Evolutionary conservation across 1,284 basidiomycete genomes (phyloP), one percentile per base, ranked within the genome.

Genomic region (Porogramme epimiltina): DNA sequence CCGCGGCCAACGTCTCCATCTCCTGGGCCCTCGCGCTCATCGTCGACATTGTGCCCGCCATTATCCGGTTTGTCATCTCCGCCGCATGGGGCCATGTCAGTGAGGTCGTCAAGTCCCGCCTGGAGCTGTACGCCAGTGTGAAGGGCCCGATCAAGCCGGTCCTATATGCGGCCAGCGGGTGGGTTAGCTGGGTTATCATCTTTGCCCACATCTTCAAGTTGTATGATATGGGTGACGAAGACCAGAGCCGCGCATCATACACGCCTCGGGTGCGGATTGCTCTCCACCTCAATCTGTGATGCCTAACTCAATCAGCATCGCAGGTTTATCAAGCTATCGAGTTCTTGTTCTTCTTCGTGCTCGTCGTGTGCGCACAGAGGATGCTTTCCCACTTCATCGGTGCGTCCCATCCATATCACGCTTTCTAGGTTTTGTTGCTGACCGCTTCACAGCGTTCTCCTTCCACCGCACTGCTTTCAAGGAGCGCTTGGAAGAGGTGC

Each of bases 381-480:
- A 84, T 89, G 79, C 65, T 88, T 20, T 84, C 82, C 1, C 86
- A 87, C 63, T 75, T 78, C 37, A 79, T 89, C 42, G 75, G 76
- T 73, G 67, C 46, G 61, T n/a, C n/a, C n/a, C n/a, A 24, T 11
- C 5, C 16, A 9, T 23, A 11, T 2, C 10, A 23, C 24, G 10
- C 31, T 42, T 6, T 20, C 18, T 3, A 15, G 25, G n/a, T 19
- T 19, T 25, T 23, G 0, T 8, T 24, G 19, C 33, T 20, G 2
- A 45, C 26, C 16, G 13, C 19, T 13, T 9, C 26, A 6, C 31
- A 78, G 86, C 87, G 0, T 86, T 86, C 60, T 75, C 79, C 22
- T 93, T 93, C 71, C 90, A 93, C 65, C 79, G 76, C 41, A 85
- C 81, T 8, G 90, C 90, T 13, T 93, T 85, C 64, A 80, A 79